Evolutionary conservation across 805 yeast species (phyloP).

Genomic region (Cyberlindnera suaveolens): DNA sequence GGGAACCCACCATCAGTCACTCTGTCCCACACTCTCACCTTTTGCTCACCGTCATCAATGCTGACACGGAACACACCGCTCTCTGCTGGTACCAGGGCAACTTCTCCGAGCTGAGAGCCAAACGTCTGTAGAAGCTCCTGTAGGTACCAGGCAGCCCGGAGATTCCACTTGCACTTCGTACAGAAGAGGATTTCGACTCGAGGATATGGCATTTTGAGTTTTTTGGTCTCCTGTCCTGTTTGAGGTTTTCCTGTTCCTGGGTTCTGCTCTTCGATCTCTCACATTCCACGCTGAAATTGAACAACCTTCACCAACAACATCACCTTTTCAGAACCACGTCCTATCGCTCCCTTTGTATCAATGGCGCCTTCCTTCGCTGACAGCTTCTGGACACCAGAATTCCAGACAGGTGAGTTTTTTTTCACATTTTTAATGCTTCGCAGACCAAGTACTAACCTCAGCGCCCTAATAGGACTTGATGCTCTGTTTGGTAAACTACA

Average conservation of each 20-base stretch:
- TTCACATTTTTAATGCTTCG: neutral
- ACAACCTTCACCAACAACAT: neutral
- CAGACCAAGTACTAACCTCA: neutral
- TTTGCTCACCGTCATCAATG: slow-evolving; percentile 32
- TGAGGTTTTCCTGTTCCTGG: too few species aligned
- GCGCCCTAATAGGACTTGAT: slow-evolving; percentile 33
- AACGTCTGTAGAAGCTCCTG: slow-evolving; percentile 86
- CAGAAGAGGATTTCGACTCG: slow-evolving; percentile 68
- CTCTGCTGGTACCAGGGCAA: slow-evolving; percentile 41
- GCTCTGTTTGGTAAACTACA: slow-evolving; percentile 45
- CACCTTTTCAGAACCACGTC: neutral
- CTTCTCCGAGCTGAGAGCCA: slow-evolving; percentile 48
- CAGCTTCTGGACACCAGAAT: slow-evolving; percentile 71
- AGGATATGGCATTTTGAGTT: slow-evolving; percentile 35
- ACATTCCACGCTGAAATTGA: neutral
- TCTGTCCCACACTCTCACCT: slow-evolving; percentile 55
- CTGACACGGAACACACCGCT: slow-evolving; percentile 58
- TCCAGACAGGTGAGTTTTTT: slow-evolving; percentile 37
- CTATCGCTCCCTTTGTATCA: neutral
- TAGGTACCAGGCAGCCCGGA: slow-evolving; percentile 81
- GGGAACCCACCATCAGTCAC: slow-evolving; percentile 69
- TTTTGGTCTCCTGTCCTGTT: too few species aligned
- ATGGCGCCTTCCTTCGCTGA: slow-evolving; percentile 57
- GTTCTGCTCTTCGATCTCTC: neutral
- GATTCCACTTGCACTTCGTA: slow-evolving; percentile 81